phyloP scores from a whole-genome alignment of 164 flowering plant species.

The Liquidambar formosana region DNA sequence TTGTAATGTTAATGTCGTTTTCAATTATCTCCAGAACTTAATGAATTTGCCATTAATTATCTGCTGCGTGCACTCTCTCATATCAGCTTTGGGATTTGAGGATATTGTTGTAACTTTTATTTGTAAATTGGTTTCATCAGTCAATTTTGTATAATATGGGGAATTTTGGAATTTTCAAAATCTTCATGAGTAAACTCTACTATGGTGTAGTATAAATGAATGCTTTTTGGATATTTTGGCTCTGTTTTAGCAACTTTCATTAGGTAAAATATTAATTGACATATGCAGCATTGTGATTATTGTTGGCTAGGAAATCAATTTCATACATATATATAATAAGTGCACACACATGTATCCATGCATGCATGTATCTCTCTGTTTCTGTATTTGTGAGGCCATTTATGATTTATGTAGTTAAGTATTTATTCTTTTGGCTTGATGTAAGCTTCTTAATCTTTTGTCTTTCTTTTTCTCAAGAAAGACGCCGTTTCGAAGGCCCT shows the following conservation, averaged over 20 bases:
- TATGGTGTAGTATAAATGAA: too few relatives aligned
- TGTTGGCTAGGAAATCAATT: not conserved
- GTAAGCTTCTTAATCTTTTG: not conserved
- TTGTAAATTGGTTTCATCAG: too few relatives aligned
- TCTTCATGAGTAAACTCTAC: too few relatives aligned
- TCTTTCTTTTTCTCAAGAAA: conserved; percentile 48
- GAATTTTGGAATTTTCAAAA: too few relatives aligned
- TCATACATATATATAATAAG: not conserved
- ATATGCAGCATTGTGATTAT: not conserved
- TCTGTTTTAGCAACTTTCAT: not conserved
- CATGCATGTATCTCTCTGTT: too few relatives aligned
- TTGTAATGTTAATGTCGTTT: too few relatives aligned
- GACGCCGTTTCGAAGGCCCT: conserved; percentile 86
- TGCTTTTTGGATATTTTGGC: not conserved
- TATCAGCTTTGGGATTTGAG: too few relatives aligned
- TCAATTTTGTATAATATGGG: too few relatives aligned
- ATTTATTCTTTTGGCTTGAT: not conserved
- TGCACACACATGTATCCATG: not conserved
- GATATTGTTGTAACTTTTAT: too few relatives aligned
- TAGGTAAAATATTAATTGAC: not conserved
- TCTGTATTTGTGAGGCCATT: not conserved
- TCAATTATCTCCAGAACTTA: too few relatives aligned
- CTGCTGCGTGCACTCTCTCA: too few relatives aligned
- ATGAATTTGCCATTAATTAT: too few relatives aligned
- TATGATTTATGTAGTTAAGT: not conserved